phyloP scores from a whole-genome alignment of 108 stramenopile genomes.

The Phaeodactylum tricornutum region DNA sequence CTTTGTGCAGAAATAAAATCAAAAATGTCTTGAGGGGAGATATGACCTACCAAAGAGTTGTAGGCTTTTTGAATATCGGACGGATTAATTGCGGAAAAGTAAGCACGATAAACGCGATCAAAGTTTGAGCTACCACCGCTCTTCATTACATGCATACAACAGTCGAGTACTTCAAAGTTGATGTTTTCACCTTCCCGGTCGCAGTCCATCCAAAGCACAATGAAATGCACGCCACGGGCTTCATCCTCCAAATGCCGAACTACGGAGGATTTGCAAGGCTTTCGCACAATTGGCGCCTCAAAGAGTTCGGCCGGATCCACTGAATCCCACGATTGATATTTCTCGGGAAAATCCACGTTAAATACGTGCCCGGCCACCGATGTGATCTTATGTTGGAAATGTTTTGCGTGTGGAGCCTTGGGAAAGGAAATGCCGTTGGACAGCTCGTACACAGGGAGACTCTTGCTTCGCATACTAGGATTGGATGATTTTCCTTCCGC shows the following conservation, averaged over 20 bases:
- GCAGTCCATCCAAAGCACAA: constrained; percentile 93
- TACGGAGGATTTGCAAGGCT: constrained; percentile 61
- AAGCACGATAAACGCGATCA: constrained; percentile 85
- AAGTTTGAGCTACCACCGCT: constrained; percentile 30
- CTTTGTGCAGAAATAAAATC: background rate
- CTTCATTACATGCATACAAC: constrained; percentile 62
- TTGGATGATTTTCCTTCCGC: constrained; percentile 7
- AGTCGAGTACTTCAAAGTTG: constrained; percentile 90
- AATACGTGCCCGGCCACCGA: constrained; percentile 94
- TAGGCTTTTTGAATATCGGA: constrained; percentile 87
- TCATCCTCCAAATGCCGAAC: constrained; percentile 77
- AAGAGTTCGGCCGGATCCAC: constrained; percentile 89
- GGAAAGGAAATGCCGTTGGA: constrained; percentile 50
- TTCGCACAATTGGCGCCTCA: constrained; percentile 62
- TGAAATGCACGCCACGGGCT: constrained; percentile 58
- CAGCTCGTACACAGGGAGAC: constrained; percentile 64
- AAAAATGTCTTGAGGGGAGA: background rate
- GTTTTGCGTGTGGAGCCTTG: constrained; percentile 56
- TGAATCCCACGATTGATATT: constrained; percentile 86
- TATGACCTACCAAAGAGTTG: constrained; percentile 14
- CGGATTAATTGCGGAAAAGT: constrained; percentile 92
- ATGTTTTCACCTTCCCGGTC: constrained; percentile 97
- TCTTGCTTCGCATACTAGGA: constrained; percentile 12
- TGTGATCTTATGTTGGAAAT: constrained; percentile 63
- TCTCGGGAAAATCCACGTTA: constrained; percentile 83